Percentiles rank a stretch among this genome's conserved stretches.
Conservation (phyloP, 495 filamentous ascomycete species). For the Hypomontagnella monticulosa region DNA sequence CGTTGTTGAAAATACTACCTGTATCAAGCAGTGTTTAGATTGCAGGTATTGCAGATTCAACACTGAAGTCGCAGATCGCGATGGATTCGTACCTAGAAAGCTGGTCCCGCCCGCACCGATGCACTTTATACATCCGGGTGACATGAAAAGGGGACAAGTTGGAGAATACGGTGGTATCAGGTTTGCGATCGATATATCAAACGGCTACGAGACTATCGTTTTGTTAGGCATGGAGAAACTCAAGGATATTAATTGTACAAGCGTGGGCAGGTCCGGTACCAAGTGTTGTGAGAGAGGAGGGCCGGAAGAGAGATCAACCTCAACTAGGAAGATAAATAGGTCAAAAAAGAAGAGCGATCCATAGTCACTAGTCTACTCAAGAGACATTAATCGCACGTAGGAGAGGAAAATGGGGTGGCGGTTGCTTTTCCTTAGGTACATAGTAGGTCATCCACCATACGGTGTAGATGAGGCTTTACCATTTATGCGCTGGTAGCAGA, state of each 20-base stretch:
- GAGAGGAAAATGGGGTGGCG: too few species aligned
- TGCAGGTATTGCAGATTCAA: constrained; percentile 44
- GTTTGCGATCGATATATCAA: constrained; percentile 34
- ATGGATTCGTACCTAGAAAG: constrained; percentile 21
- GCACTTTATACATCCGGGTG: constrained; percentile 13
- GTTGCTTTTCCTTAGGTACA: too few species aligned
- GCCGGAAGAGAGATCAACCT: too few species aligned
- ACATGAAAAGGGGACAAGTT: constrained; percentile 5
- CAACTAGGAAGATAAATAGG: too few species aligned
- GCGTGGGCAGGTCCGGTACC: too few species aligned
- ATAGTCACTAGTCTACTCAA: too few species aligned
- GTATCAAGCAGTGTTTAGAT: constrained; percentile 4
- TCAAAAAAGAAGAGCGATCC: too few species aligned
- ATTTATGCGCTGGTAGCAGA: too few species aligned
- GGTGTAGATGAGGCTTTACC: too few species aligned
- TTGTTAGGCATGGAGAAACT: constrained; percentile 27
- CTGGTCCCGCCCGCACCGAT: constrained; percentile 41
- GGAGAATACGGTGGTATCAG: constrained; percentile 30
- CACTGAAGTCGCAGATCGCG: constrained; percentile 14
- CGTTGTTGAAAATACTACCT: not conserved
- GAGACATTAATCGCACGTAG: too few species aligned
- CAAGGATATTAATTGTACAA: not conserved
- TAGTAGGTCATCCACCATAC: too few species aligned
- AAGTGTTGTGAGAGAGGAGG: too few species aligned
- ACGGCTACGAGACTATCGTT: constrained; percentile 18